These are phyloP conservation scores for Mucor circinelloides DNA, from an alignment of 371 early-diverging fungal species.

Conservation along the genomic window DNA sequence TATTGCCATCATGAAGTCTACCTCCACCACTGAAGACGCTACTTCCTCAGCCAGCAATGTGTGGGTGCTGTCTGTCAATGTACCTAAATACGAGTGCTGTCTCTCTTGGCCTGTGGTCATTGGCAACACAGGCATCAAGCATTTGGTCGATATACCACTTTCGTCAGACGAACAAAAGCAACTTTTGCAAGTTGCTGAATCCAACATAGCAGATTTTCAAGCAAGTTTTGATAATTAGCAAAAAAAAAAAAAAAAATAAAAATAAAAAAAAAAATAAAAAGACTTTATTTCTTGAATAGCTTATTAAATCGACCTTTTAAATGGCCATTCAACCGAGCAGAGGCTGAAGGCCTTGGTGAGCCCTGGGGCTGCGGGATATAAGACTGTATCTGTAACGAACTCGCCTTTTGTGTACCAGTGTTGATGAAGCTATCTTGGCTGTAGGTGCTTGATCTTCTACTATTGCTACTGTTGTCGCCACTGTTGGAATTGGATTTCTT, in stretches of 20 bases:
- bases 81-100: slow-evolving; percentile 60
- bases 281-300: slow-evolving; percentile 14
- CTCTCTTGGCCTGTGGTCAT: slow-evolving; percentile 70
- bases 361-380: not conserved
- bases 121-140: slow-evolving; percentile 59
- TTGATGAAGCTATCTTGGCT: not conserved
- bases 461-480: not conserved
- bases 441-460: not conserved
- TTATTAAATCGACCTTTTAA: slow-evolving; percentile 19
- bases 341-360: slow-evolving; percentile 12
- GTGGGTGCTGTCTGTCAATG: slow-evolving; percentile 63
- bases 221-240: not conserved
- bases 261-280: no score
- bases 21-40: not conserved
- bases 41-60: slow-evolving; percentile 11
- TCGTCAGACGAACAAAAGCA: slow-evolving; percentile 10
- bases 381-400: not conserved
- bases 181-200: not conserved
- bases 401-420: not conserved
- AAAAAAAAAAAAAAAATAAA: no score
- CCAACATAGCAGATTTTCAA: slow-evolving; percentile 1
- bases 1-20: slow-evolving; percentile 9
- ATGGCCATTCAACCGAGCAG: slow-evolving; percentile 12
- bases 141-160: slow-evolving; percentile 57
- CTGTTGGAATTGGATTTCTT: slow-evolving; percentile 5